Conservation (phyloP, 2,329 filamentous ascomycete species). For the Neonectria coccinea region DNA sequence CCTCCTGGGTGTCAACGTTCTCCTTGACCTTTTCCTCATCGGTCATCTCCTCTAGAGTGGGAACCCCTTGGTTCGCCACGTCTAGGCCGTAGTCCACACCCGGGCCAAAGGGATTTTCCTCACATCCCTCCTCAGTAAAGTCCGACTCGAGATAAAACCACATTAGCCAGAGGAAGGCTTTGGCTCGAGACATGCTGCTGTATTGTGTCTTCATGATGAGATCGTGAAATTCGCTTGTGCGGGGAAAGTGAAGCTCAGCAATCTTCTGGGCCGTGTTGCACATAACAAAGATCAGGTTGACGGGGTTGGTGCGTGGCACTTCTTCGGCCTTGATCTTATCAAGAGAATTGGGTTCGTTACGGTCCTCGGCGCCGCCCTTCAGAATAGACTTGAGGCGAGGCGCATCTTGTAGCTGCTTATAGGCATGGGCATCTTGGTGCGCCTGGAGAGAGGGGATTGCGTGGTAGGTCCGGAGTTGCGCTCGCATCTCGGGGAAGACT, state of each 20-base stretch:
- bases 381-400: constrained; percentile 96
- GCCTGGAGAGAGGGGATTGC: constrained; percentile 97
- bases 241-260: constrained; percentile 90
- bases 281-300: constrained; percentile 96
- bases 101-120: constrained; percentile 89
- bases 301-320: constrained; percentile 87
- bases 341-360: constrained; percentile 83
- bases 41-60: constrained; percentile 73
- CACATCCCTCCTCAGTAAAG: constrained; percentile 87
- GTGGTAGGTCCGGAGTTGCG: constrained; percentile 96
- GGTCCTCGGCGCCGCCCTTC: constrained; percentile 94
- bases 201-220: constrained; percentile 91
- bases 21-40: constrained; percentile 74
- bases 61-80: constrained; percentile 76
- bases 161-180: constrained; percentile 95
- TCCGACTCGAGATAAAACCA: constrained; percentile 99
- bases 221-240: constrained; percentile 91
- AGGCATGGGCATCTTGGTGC: constrained; percentile 92
- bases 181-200: constrained; percentile 84
- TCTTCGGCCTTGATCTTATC: constrained; percentile 79
- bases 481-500: constrained; percentile 99
- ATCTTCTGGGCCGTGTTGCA: constrained; percentile 91
- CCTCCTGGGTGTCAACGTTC: constrained; percentile 79
- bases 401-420: constrained; percentile 98
- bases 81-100: constrained; percentile 74